phyloP scores from a whole-genome alignment of 805 yeast genomes.

The Metschnikowia noctiluminum region DNA sequence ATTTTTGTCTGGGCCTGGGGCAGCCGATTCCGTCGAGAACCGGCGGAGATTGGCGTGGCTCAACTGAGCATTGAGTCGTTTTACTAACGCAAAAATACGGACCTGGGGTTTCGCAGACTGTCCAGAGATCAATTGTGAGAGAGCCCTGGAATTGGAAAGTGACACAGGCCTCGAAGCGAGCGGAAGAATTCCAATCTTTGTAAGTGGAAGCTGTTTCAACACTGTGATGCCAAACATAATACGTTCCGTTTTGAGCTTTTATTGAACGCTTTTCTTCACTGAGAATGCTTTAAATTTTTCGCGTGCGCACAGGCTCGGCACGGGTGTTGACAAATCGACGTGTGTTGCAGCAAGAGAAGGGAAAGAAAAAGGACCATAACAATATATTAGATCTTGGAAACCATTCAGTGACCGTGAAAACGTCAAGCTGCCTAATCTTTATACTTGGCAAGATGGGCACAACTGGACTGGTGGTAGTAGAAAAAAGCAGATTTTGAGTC shows the following conservation, averaged over 20 bases:
- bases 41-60: not conserved
- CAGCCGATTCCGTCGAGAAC: constrained; percentile 22
- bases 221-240: not conserved
- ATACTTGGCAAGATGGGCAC: too few relatives aligned
- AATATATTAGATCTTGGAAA: too few relatives aligned
- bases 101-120: not conserved
- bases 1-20: constrained; percentile 34
- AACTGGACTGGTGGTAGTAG: too few relatives aligned
- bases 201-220: not conserved
- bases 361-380: not conserved
- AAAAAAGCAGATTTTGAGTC: too few relatives aligned
- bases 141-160: not conserved
- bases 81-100: not conserved
- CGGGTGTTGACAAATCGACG: too few relatives aligned
- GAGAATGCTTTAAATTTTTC: not conserved
- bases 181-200: not conserved
- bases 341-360: not conserved
- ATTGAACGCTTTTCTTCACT: not conserved
- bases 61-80: not conserved
- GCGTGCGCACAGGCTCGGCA: not conserved
- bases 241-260: not conserved
- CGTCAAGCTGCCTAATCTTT: too few relatives aligned
- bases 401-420: too few relatives aligned
- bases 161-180: not conserved
- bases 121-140: not conserved